Evolutionary conservation across 139 green algal species (phyloP).

Genomic region (Picocystis salinarum): DNA sequence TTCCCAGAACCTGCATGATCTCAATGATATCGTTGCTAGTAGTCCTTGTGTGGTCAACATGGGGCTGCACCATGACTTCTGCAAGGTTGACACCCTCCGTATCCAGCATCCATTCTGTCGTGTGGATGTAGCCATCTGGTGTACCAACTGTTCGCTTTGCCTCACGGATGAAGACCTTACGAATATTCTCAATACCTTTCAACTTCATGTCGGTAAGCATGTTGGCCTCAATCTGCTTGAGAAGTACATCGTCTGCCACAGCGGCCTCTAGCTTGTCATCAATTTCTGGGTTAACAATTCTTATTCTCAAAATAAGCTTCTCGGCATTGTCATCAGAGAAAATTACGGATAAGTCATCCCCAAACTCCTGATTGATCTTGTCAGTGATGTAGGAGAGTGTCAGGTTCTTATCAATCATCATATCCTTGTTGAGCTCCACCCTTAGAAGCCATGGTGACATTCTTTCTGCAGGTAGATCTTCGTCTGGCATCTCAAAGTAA

Average conservation of each 20-base stretch:
- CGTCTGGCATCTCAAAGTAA: slow-evolving; percentile 74
- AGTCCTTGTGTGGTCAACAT: slow-evolving; percentile 74
- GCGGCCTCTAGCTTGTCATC: slow-evolving; percentile 8
- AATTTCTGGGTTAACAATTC: slow-evolving; percentile 28
- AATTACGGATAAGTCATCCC: slow-evolving; percentile 77
- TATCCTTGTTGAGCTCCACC: slow-evolving; percentile 73
- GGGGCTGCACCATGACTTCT: slow-evolving; percentile 68
- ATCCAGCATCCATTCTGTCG: slow-evolving; percentile 91
- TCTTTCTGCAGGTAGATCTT: slow-evolving; percentile 47
- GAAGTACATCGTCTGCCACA: slow-evolving; percentile 33
- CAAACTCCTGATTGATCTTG: slow-evolving; percentile 61
- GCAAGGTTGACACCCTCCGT: slow-evolving; percentile 92
- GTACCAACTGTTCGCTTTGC: slow-evolving; percentile 35
- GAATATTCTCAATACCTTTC: slow-evolving; percentile 63
- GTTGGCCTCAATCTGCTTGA: slow-evolving; percentile 51
- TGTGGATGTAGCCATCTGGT: slow-evolving; percentile 27
- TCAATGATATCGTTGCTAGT: slow-evolving; percentile 77
- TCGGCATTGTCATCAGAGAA: slow-evolving; percentile 94
- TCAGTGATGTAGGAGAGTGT: slow-evolving; percentile 49
- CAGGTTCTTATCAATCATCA: slow-evolving; percentile 92
- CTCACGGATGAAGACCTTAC: slow-evolving; percentile 82
- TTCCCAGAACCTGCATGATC: slow-evolving; percentile 82
- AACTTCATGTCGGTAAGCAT: slow-evolving; percentile 47
- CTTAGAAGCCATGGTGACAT: slow-evolving; percentile 90
- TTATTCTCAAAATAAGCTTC: slow-evolving; percentile 74